These are phyloP conservation scores for Candida anglica DNA, from an alignment of 805 yeast genomes.

Conservation along the genomic window DNA sequence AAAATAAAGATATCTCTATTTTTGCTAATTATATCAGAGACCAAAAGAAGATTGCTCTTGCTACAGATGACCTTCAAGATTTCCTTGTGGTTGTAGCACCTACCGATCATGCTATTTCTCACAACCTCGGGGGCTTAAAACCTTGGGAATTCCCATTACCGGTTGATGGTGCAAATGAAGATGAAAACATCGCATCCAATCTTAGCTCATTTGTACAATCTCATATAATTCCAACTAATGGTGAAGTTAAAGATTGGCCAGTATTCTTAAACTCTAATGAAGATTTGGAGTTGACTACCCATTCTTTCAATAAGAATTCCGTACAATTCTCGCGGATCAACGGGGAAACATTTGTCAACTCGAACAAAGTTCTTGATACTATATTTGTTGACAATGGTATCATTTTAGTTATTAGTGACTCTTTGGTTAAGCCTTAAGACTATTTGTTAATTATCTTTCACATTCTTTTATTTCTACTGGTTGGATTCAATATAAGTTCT, in stretches of 20 bases:
- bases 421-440: constrained; percentile 20
- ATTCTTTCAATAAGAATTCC: background rate
- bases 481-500: too few relatives aligned
- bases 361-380: background rate
- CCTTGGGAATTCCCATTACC: constrained; percentile 81
- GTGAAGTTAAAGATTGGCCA: too few relatives aligned
- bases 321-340: background rate
- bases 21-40: constrained; percentile 73
- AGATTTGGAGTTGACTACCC: too few relatives aligned
- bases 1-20: constrained; percentile 42
- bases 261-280: background rate
- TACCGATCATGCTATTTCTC: constrained; percentile 47
- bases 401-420: constrained; percentile 33
- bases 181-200: constrained; percentile 47
- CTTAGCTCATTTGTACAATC: constrained; percentile 55
- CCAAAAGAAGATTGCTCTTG: constrained; percentile 42
- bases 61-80: constrained; percentile 43
- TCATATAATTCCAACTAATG: too few relatives aligned
- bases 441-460: too few relatives aligned
- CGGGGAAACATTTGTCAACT: background rate
- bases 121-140: constrained; percentile 47
- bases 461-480: too few relatives aligned
- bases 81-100: constrained; percentile 68
- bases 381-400: constrained; percentile 32
- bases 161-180: constrained; percentile 45